A percentile compares a stretch with the other conserved stretches of the same genome.
phyloP scores from a whole-genome alignment of 305 asterid species.

The Fraxinus sp. region DNA sequence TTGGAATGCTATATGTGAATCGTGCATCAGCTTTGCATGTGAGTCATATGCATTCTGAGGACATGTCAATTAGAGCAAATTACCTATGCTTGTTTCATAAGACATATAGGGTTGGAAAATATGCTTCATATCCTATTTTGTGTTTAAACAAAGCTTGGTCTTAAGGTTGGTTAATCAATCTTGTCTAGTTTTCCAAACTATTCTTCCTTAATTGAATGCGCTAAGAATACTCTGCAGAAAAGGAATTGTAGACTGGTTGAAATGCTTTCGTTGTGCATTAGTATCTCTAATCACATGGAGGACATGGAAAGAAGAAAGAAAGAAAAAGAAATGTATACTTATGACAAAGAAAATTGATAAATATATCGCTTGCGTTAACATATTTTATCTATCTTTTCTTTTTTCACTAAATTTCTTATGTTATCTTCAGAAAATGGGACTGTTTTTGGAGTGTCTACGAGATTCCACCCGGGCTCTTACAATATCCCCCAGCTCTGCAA shows the following conservation, averaged over 20 bases:
- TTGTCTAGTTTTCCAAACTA: neutral
- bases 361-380: neutral
- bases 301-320: slow-evolving; percentile 6
- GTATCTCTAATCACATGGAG: neutral
- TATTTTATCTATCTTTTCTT: slow-evolving; percentile 1
- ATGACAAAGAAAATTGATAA: neutral
- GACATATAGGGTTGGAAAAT: neutral
- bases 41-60: slow-evolving; percentile 31
- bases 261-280: neutral
- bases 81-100: slow-evolving; percentile 3
- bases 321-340: neutral
- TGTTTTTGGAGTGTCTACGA: slow-evolving; percentile 58
- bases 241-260: neutral
- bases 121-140: slow-evolving; percentile 4
- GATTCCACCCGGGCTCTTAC: slow-evolving; percentile 72
- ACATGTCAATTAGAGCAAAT: slow-evolving; percentile 4
- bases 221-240: neutral
- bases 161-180: neutral
- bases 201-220: neutral
- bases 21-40: slow-evolving; percentile 82
- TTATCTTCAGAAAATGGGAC: slow-evolving; percentile 73
- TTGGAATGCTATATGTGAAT: slow-evolving; percentile 69
- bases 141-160: neutral
- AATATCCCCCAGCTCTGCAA: slow-evolving; percentile 59
- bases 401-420: slow-evolving; percentile 7